phyloP scores from a whole-genome alignment of 306 rosid genomes.

The Cercis canadensis region DNA sequence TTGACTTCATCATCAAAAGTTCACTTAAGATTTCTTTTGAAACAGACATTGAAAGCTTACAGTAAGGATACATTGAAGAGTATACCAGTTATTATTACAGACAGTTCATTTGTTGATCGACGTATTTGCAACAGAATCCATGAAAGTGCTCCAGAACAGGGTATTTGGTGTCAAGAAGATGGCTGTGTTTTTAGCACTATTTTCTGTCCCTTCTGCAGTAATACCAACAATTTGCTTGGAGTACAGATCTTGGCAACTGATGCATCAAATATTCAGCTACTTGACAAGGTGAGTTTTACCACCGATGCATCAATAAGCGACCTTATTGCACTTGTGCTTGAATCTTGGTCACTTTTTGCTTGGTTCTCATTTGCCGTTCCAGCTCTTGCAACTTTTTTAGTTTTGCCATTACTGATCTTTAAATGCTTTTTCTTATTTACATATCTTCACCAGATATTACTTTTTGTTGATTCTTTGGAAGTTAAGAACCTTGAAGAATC shows the following conservation, averaged over 20 bases:
- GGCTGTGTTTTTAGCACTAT: constrained; percentile 80
- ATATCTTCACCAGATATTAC: constrained; percentile 57
- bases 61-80: constrained; percentile 39
- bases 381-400: constrained; percentile 25
- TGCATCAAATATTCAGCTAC: constrained; percentile 73
- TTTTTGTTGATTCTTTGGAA: constrained; percentile 70
- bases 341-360: constrained; percentile 3
- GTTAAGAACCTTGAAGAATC: constrained; percentile 55
- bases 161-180: constrained; percentile 84
- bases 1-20: constrained; percentile 56
- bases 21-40: constrained; percentile 62
- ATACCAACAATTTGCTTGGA: constrained; percentile 61
- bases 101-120: constrained; percentile 61
- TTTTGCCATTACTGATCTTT: constrained; percentile 29
- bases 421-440: constrained; percentile 16
- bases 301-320: constrained; percentile 17
- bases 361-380: constrained; percentile 6
- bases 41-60: constrained; percentile 39
- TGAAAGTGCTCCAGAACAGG: constrained; percentile 49
- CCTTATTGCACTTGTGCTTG: constrained; percentile 29
- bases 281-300: constrained; percentile 63
- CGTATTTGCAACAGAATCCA: constrained; percentile 48
- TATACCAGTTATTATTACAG: constrained; percentile 63
- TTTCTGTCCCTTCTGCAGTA: constrained; percentile 82
- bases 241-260: constrained; percentile 80